Conservation (phyloP, 768 basidiomycete genomes). For the Mycena galopus region DNA sequence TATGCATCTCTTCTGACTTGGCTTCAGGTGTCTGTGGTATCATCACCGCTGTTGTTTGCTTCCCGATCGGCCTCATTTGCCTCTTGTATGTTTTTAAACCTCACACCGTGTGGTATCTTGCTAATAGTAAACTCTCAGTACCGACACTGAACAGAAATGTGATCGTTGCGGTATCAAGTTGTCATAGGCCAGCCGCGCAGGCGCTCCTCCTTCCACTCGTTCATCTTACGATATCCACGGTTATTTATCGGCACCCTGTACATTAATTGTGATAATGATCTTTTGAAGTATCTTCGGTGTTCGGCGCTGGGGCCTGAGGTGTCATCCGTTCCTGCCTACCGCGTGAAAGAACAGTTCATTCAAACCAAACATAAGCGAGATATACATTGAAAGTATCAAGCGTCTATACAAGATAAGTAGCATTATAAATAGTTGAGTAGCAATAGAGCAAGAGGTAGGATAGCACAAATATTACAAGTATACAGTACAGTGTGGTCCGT, state of each 20-base stretch:
- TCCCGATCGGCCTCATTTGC: conserved; percentile 46
- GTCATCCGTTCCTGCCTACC: too few species aligned
- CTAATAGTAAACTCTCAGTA: conserved; percentile 32
- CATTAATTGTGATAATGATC: too few species aligned
- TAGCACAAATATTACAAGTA: conserved; percentile 10
- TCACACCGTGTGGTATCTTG: conserved; percentile 33
- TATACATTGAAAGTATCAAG: background rate
- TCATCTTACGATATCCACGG: background rate
- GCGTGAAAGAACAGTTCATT: too few species aligned
- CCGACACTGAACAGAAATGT: conserved; percentile 49
- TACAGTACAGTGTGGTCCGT: background rate
- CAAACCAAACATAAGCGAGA: background rate
- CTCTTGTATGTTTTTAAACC: conserved; percentile 42
- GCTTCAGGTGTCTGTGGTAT: conserved; percentile 29
- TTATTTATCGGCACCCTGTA: conserved; percentile 8
- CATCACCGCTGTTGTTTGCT: conserved; percentile 41
- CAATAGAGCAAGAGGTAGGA: conserved; percentile 23
- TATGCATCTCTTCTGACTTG: background rate
- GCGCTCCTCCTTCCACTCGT: background rate
- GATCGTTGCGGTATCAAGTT: conserved; percentile 48
- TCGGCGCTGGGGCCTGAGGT: too few species aligned
- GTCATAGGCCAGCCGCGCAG: conserved; percentile 21
- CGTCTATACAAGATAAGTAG: conserved; percentile 14
- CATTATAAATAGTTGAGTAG: conserved; percentile 16
- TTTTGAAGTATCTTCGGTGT: too few species aligned